Conservation (phyloP, 2,329 filamentous ascomycete genomes). For the Colletotrichum sojae region DNA sequence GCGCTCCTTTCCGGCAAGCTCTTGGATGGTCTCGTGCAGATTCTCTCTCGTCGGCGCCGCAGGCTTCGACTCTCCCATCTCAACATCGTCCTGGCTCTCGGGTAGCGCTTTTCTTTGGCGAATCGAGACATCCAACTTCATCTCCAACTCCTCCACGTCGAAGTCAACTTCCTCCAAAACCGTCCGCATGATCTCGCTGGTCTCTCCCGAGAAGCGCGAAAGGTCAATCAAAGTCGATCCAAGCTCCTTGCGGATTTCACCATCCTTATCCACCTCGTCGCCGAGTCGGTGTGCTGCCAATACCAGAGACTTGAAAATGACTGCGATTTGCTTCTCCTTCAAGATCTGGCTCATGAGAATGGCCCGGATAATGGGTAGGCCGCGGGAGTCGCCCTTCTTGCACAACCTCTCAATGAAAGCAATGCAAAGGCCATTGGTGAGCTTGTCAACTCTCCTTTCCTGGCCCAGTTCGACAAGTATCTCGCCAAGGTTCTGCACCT, state of each 20-base stretch:
- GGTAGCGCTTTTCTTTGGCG: slow-evolving; percentile 67
- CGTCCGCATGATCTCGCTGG: slow-evolving; percentile 75
- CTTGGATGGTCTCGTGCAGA: slow-evolving; percentile 56
- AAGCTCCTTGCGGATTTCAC: slow-evolving; percentile 73
- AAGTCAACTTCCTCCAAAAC: slow-evolving; percentile 77
- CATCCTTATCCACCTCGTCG: slow-evolving; percentile 67
- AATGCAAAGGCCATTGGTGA: slow-evolving; percentile 80
- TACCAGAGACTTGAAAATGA: slow-evolving; percentile 76
- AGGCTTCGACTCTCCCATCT: slow-evolving; percentile 60
- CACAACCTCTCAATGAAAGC: slow-evolving; percentile 73
- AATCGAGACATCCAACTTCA: slow-evolving; percentile 80
- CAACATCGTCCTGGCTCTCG: slow-evolving; percentile 63
- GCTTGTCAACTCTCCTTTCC: slow-evolving; percentile 77
- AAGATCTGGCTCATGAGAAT: slow-evolving; percentile 73
- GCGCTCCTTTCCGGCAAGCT: slow-evolving; percentile 54
- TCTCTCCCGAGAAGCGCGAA: slow-evolving; percentile 70
- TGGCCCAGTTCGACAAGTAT: slow-evolving; percentile 73
- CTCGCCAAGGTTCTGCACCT: slow-evolving; percentile 71
- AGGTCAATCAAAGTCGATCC: slow-evolving; percentile 77
- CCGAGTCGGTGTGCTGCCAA: slow-evolving; percentile 71
- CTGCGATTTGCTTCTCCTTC: slow-evolving; percentile 73
- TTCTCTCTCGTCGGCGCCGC: slow-evolving; percentile 50
- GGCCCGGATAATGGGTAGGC: slow-evolving; percentile 72
- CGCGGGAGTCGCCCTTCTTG: slow-evolving; percentile 71
- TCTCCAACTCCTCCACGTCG: slow-evolving; percentile 81